Evolutionary conservation across 352 stramenopile genomes (phyloP), one percentile per base, ranked within the genome.

Genomic region (Phytopythium oedochilum): DNA sequence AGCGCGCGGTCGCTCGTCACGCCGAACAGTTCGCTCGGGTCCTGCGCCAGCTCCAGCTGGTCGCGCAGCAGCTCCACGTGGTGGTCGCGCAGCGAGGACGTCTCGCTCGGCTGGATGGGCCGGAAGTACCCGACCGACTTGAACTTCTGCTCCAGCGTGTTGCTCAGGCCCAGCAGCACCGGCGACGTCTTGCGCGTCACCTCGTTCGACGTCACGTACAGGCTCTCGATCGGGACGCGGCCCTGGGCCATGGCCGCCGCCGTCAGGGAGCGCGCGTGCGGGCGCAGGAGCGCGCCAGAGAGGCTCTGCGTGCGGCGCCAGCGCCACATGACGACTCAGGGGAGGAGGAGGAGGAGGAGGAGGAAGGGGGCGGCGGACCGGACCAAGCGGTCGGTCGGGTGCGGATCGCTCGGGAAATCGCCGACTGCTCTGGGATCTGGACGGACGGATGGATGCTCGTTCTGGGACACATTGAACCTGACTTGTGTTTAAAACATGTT

Each of bases 111-210:
- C 50, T 80, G 70, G 34, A 92, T 88, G 15, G 83, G 83, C 17
- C 83, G 83, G 59, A 92, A 92, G 65, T 89, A 92, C 23, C 83
- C 83, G 17, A 92, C 80, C 7, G 61, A 75, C 20, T 60, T 42
- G 60, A 83, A 90, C 52, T 90, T 89, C 45, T 89, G 78, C 66
- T 89, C 82, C 32, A 92, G 57, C 32, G 73, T 85, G 54, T 86
- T 63, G 42, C 79, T 69, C 23, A 92, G 59, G 0, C 83, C 83
- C 10, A 92, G 63, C 28, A 92, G 64, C 57, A 92, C 70, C 2
- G 81, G 83, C 42, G 83, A 83, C 25, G 71, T 90, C 60, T 86
- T 76, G 53, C 73, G 71, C 47, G 68, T 70, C 39, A 74, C 59
- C 46, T 88, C 77, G 15, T 74, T 90, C 35, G 80, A 90, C 44